Evolutionary conservation across 768 basidiomycete genomes (phyloP), one percentile per base, ranked within the genome.

Genomic region (Russula sp.): DNA sequence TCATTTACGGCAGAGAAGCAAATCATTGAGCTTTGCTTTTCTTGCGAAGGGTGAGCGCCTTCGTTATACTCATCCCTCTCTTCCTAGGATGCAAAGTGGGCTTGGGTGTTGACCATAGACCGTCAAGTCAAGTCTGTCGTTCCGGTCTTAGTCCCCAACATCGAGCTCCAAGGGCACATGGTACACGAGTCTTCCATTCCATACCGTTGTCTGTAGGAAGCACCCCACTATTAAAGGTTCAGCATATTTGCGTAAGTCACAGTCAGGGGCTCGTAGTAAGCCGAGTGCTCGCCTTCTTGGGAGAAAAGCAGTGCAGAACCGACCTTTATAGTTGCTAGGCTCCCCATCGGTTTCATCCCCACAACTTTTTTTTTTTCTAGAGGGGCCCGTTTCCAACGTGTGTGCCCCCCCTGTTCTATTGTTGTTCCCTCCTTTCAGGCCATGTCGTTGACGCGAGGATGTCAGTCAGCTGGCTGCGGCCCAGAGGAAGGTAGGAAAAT

Each of bases 231-330:
- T 45, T 34, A 47, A 32, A 27, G 14, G 37, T 52, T 6, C 42
- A 52, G 10, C n/a, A 6, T 40, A 47, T 58, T 59, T 48, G 57
- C 45, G 22, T 42, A 20, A 42, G 48, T 31, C 37, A 18, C n/a
- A n/a, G n/a, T 45, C 49, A 59, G 56, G 57, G 62, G 31, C 37
- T 31, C 27, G 16, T 16, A 62, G 34, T 45, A 11, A 48, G 31
- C 48, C 18, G 42, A 31, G 0, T 61, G 13, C 35, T 37, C n/a
- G 44, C 14, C 37, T 55, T 59, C 20, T 53, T n/a, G 31, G 32
- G 27, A 49, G 52, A 49, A 63, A 63, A 63, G 57, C 57, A 44
- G 62, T 63, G 62, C 62, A 63, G 62, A 59, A 63, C 18, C 53
- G 62, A 51, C 49, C 18, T 45, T 37, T 51, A 62, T 51, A 14